Conservation (phyloP, 495 filamentous ascomycete genomes). For the Aspergillus sparsus region DNA sequence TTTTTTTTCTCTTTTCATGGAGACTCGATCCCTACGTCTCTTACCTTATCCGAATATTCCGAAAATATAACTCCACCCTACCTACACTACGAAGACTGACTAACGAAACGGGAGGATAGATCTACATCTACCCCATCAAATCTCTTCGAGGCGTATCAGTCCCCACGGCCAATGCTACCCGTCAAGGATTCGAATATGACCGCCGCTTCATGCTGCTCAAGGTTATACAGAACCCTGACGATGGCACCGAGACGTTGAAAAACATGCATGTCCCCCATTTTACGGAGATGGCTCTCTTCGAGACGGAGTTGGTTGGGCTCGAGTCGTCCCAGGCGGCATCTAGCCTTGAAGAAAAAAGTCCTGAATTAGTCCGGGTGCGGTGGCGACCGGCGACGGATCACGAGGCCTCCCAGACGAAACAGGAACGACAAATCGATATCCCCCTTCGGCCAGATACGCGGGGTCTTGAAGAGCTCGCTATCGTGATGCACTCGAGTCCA, state of each 20-base stretch:
- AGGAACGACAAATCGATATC: conserved; percentile 47
- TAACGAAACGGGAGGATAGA: conserved; percentile 40
- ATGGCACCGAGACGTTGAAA: conserved; percentile 39
- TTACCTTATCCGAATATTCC: not conserved
- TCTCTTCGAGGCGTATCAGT: conserved; percentile 69
- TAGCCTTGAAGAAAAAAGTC: not conserved
- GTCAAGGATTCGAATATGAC: conserved; percentile 74
- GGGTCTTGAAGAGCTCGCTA: conserved; percentile 49
- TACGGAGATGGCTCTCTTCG: conserved; percentile 68
- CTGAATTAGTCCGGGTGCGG: not conserved
- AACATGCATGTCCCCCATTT: conserved; percentile 70
- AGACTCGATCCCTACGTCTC: too few species aligned
- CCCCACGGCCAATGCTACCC: conserved; percentile 53
- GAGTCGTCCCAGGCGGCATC: conserved; percentile 2
- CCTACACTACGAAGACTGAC: not conserved
- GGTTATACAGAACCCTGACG: conserved; percentile 34
- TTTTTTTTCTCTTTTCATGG: not conserved
- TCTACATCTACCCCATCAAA: conserved; percentile 90
- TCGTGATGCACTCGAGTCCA: conserved; percentile 64
- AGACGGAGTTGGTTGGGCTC: conserved; percentile 53
- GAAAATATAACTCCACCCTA: not conserved
- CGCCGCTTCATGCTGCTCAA: conserved; percentile 77
- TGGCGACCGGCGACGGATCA: not conserved
- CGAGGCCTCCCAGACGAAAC: too few species aligned
- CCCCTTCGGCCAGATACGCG: conserved; percentile 59